These are phyloP conservation scores for Candida berthetii DNA, from an alignment of 805 yeast species.

Conservation along the genomic window DNA sequence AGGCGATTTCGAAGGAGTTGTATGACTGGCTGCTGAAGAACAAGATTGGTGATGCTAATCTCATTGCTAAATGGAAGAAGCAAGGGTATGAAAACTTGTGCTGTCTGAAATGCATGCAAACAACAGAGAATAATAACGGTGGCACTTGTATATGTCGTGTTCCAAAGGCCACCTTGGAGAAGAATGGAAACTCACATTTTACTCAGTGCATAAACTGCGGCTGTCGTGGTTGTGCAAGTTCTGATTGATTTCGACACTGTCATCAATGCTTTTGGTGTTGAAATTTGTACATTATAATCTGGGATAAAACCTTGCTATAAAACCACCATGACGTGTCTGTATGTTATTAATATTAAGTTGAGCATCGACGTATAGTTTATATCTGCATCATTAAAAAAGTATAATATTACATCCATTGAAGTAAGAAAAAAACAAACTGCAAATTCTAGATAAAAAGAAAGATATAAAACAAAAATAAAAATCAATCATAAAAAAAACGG, in stretches of 20 bases:
- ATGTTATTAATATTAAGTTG: too few species aligned
- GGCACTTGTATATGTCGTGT: slow-evolving; percentile 83
- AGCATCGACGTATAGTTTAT: too few species aligned
- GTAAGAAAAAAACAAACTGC: too few species aligned
- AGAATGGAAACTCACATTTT: slow-evolving; percentile 26
- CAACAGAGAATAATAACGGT: slow-evolving; percentile 53
- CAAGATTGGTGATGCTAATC: slow-evolving; percentile 56
- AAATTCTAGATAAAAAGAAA: too few species aligned
- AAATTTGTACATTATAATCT: too few species aligned
- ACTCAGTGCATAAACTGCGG: slow-evolving; percentile 77
- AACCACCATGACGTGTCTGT: too few species aligned
- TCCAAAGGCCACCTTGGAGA: slow-evolving; percentile 49
- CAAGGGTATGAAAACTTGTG: slow-evolving; percentile 85
- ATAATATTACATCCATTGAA: too few species aligned
- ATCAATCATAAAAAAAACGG: too few species aligned
- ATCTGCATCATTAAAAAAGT: too few species aligned
- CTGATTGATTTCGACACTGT: slow-evolving; percentile 36
- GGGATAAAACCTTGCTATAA: too few species aligned
- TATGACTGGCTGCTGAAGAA: slow-evolving; percentile 71
- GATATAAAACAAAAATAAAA: too few species aligned
- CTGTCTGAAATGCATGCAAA: slow-evolving; percentile 72
- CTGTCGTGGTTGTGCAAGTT: slow-evolving; percentile 77
- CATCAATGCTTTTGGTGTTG: too few species aligned
- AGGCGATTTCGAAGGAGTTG: slow-evolving; percentile 57
- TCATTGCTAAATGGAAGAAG: slow-evolving; percentile 82